These are phyloP conservation scores for Multifurca ochricompacta DNA, from an alignment of 768 basidiomycete species.

Conservation along the genomic window DNA sequence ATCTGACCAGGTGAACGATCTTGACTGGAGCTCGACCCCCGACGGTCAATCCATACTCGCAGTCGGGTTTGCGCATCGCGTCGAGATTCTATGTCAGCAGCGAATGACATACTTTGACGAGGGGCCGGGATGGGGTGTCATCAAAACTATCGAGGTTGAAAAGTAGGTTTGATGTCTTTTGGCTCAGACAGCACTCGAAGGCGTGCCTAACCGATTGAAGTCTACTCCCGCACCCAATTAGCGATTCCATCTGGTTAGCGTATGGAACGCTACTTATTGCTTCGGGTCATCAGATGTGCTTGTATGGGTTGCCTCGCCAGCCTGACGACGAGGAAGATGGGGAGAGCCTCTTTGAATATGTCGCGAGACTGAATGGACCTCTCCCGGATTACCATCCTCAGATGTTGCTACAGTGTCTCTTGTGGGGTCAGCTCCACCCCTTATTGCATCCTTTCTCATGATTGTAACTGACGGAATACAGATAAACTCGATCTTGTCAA, in stretches of 20 bases:
- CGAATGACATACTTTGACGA: conserved; percentile 87
- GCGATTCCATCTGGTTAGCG: conserved; percentile 87
- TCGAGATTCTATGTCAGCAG: conserved; percentile 88
- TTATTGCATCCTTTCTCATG: neutral
- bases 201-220: conserved; percentile 1
- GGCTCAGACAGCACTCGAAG: neutral
- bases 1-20: conserved; percentile 61
- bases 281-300: conserved; percentile 74
- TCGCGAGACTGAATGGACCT: conserved; percentile 78
- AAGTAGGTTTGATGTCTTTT: conserved; percentile 37
- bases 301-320: conserved; percentile 50
- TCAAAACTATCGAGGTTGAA: conserved; percentile 61
- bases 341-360: conserved; percentile 70
- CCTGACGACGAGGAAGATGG: conserved; percentile 22
- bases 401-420: conserved; percentile 81
- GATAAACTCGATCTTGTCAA: conserved; percentile 85
- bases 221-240: conserved; percentile 67
- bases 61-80: conserved; percentile 70
- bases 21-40: conserved; percentile 91
- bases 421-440: conserved; percentile 63
- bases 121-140: conserved; percentile 69
- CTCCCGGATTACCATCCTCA: conserved; percentile 90
- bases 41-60: conserved; percentile 88
- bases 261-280: conserved; percentile 77
- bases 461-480: conserved; percentile 26